Evolutionary conservation across 495 filamentous ascomycete genomes (phyloP), one percentile per base, ranked within the genome.

Genomic region (Aspergillus affinis): DNA sequence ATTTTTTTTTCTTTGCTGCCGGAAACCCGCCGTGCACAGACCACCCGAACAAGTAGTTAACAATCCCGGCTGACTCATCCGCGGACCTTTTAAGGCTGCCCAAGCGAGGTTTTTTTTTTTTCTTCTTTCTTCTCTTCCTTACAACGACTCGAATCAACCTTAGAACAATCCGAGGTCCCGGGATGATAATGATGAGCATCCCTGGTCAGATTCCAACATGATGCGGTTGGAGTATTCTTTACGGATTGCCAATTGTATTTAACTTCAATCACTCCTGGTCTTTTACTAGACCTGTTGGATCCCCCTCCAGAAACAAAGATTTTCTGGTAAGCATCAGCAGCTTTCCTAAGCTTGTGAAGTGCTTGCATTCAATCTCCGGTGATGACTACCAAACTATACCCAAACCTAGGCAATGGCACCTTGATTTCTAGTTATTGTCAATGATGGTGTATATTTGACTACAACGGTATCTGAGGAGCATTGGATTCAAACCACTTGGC

Each of bases 381-480:
- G 69, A 74, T 79, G 80, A 83, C 79, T 72, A 79, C 71, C 36
- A 41, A 41, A 70, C 63, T 68, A 72, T 68, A 74, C 36, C 63
- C n/a, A 73, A 73, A 72, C 77, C 72, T 71, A 83, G 80, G 79
- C 74, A 74, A 67, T 63, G 81, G 81, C 79, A 81, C 81, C 76
- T 82, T 88, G 85, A 88, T 86, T 89, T 91, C 86, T 85, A 76
- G 85, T 77, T 80, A 83, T 84, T 78, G 79, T 83, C 89, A 69
- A 80, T 96, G 92, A 82, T 81, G 78, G 84, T 41, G 81, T 74
- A 72, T 74, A 71, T 84, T 84, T 82, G 91, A 96, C 92, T 97
- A 96, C 92, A 95, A 96, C 92, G 92, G 92, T 97, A 96, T 97
- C 92, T 96, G 92, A 96, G 84, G 82, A 81, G 76, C 77, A 64